Percentiles rank a stretch among this genome's conserved stretches.
Evolutionary conservation across 2,329 filamentous ascomycete genomes (phyloP).

Genomic region (Aureobasidium sp.): DNA sequence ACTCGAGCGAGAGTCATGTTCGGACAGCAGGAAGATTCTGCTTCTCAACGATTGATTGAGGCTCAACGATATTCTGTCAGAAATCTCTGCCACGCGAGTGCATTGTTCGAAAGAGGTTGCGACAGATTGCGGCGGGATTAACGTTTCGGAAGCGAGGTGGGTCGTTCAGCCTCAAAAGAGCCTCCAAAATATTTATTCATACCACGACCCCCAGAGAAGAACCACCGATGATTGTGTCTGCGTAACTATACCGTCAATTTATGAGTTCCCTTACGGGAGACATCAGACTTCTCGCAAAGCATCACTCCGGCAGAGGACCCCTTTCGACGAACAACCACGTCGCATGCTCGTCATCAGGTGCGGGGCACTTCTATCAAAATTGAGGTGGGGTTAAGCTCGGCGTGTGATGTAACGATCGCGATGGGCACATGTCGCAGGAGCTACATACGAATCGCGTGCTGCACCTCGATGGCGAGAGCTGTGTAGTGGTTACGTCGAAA

Average conservation of each 20-base stretch:
- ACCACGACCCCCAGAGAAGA: neutral
- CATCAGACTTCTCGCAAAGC: neutral
- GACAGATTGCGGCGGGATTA: neutral
- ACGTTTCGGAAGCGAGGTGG: conserved; percentile 4
- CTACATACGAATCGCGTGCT: neutral
- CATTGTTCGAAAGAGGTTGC: neutral
- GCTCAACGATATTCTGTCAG: neutral
- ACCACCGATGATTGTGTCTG: no score
- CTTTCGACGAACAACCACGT: neutral
- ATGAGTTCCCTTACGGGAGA: neutral
- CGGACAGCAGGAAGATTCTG: neutral
- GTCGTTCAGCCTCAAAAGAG: neutral
- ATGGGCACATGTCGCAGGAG: neutral
- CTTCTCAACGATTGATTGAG: neutral
- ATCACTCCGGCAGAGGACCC: neutral
- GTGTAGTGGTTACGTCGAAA: neutral
- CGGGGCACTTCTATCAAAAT: neutral
- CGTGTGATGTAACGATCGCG: conserved; percentile 5
- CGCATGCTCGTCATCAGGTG: neutral
- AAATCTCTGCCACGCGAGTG: neutral
- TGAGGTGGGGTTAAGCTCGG: neutral
- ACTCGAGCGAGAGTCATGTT: no score
- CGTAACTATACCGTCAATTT: neutral
- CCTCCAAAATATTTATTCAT: neutral
- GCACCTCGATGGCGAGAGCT: neutral